Evolutionary conservation across 108 stramenopile genomes (phyloP), one percentile per base, ranked within the genome.

Genomic region (Mediolabrus comicus): DNA sequence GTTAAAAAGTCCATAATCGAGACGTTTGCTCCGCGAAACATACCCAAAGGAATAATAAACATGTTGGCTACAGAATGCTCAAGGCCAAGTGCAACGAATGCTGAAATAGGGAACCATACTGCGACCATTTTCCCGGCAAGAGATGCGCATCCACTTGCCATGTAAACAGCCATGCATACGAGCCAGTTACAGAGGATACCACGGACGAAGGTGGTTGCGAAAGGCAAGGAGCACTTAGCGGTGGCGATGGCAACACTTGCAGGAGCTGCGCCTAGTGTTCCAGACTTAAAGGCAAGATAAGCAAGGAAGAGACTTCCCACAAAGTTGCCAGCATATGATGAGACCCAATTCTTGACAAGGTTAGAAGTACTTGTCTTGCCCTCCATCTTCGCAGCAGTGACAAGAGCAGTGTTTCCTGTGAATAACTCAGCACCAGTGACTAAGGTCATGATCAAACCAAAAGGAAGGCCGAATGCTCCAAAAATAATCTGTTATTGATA

Each of bases 31-130:
- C 98, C 98, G 46, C 87, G 86, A 68, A 96, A 69, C 66, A 97
- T 96, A 13, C 98, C 98, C 49, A 97, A 83, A 22, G 98, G 98
- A 75, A 97, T 91, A 27, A 98, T 81, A 84, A 96, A 97, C 98
- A 98, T 98, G 69, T 98, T 98, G 31, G 98, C 98, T 38, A 98
- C 90, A 26, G 86, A 87, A 78, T 98, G 98, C 46, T 97, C 96
- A 8, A 95, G 71, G 8, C 94, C 96, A 65, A 95, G 85, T 8
- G 93, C 92, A 29, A 97, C 93, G 69, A 95, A 97, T 34, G 93
- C 90, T 2, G 89, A 88, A 54, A 95, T 94, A 8, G 94, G 96
- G 77, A 95, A 92, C 85, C 86, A 97, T 32, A 97, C 85, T 27
- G 92, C 96, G 11, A 89, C 87, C 89, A 92, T 91, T 71, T 95